phyloP scores from a whole-genome alignment of 768 basidiomycete genomes.

The Hortiboletus campestris region DNA sequence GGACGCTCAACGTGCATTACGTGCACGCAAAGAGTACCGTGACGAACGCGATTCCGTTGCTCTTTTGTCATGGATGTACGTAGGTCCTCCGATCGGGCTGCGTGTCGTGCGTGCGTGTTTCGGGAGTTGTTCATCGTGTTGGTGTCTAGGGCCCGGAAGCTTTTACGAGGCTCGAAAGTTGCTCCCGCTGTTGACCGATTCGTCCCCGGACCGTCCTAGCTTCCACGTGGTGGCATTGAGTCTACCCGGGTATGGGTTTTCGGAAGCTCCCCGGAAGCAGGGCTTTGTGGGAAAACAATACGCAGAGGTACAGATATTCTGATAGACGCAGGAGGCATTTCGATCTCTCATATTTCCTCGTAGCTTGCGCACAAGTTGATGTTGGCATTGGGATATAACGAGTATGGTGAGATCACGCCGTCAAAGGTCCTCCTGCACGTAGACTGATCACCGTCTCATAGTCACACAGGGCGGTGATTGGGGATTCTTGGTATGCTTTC shows the following conservation, averaged over 20 bases:
- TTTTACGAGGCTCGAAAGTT: conserved; percentile 51
- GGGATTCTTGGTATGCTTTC: conserved; percentile 36
- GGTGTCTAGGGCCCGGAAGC: conserved; percentile 55
- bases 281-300: conserved; percentile 51
- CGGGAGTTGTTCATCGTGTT: background rate
- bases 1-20: conserved; percentile 54
- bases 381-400: conserved; percentile 44
- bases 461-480: conserved; percentile 51
- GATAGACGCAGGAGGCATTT: background rate
- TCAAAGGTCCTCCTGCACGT: background rate
- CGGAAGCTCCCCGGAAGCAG: conserved; percentile 50
- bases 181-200: conserved; percentile 47
- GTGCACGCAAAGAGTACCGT: conserved; percentile 51
- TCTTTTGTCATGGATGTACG: conserved; percentile 62
- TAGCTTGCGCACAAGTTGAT: conserved; percentile 49
- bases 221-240: conserved; percentile 64
- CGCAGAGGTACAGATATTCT: conserved; percentile 43
- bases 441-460: conserved; percentile 14
- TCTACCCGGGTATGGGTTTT: conserved; percentile 64
- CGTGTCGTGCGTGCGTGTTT: too few species aligned
- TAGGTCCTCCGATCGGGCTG: background rate
- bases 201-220: conserved; percentile 43
- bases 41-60: conserved; percentile 50
- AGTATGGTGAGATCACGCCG: conserved; percentile 39
- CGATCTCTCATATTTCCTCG: background rate